Evolutionary conservation across 805 yeast species (phyloP), one percentile per base, ranked within the genome.

Genomic region (Candida alai): DNA sequence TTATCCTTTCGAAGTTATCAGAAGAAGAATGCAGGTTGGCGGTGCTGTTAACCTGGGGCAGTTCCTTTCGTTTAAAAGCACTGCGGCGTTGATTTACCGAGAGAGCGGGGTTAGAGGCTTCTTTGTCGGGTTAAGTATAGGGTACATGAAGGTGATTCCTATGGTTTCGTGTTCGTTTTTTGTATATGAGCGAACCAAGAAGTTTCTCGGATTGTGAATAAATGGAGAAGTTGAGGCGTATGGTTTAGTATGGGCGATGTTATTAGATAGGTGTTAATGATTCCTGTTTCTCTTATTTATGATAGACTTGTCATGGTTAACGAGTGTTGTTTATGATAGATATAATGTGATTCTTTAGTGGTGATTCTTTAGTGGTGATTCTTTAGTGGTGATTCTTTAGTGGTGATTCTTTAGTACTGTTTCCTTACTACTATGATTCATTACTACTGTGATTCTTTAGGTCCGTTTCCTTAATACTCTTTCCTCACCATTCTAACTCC

Each of bases 151-250:
- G 59, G 95, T 93, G 22, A 78, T 85, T 13, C 98, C 98, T 6
- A 93, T 93, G 98, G 90, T 81, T 51, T 95, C 97, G 23, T 89
- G 97, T 58, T 82, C 96, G 11, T 90, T 90, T 58, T 89, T 77
- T 54, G 96, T 90, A 23, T 93, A 93, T 60, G 98, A 90, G 60
- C 70, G 96, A 39, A 70, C 80, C 61, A 93, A 93, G 63, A 64
- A 65, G 47, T 57, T 68, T 34, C 59, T 93, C 35, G 84, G 85
- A 27, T 84, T 88, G 16, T 49, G 34, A 29, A 30, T 19, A 9
- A n/a, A 32, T 30, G 27, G 22, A 24, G 23, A 33, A 31, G n/a
- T n/a, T n/a, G n/a, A 22, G 12, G 12, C 3, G 24, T 22, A n/a
- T 22, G 24, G 12, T 4, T 22, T 22, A 22, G 11, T 22, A 21